These are phyloP conservation scores for Globisporangium camurandrum DNA, from an alignment of 352 stramenopile species.

Conservation along the genomic window DNA sequence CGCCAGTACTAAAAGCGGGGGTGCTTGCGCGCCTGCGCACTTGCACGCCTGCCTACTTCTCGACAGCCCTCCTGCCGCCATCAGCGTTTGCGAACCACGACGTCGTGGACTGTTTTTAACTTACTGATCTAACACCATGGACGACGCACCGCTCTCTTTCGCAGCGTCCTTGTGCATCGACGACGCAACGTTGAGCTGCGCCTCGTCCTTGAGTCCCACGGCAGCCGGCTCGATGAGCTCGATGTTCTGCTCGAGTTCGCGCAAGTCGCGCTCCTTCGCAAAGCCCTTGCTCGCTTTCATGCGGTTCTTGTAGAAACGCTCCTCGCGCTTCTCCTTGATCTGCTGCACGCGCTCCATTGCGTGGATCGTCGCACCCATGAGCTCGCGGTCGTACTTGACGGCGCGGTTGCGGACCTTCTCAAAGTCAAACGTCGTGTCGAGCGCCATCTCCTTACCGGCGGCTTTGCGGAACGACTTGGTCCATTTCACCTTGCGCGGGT, in stretches of 20 bases:
- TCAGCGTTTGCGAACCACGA: not conserved
- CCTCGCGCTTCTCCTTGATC: conserved; percentile 96
- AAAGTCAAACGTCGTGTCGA: conserved; percentile 99
- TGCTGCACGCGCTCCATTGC: conserved; percentile 97
- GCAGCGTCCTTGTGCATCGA: conserved; percentile 61
- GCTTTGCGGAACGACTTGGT: conserved; percentile 98
- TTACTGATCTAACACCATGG: conserved; percentile 87
- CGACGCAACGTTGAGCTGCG: conserved; percentile 57
- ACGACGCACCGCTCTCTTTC: conserved; percentile 47
- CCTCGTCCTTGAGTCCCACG: conserved; percentile 62
- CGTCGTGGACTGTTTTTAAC: not conserved
- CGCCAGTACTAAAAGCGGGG: too few species aligned
- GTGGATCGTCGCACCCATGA: conserved; percentile 98
- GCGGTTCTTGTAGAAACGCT: conserved; percentile 96
- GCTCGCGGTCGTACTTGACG: conserved; percentile 98
- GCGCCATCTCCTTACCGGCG: conserved; percentile 98
- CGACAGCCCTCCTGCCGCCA: too few species aligned
- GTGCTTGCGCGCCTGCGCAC: too few species aligned
- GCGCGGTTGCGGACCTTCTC: conserved; percentile 98
- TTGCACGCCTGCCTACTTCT: too few species aligned
- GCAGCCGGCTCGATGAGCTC: conserved; percentile 74
- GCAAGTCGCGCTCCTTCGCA: conserved; percentile 72
- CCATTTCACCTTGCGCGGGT: conserved; percentile 99
- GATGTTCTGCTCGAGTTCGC: conserved; percentile 83
- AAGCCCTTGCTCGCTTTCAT: conserved; percentile 88